Evolutionary conservation across 1,139 yeast genomes (phyloP).

Genomic region (Suhomyces maxii): DNA sequence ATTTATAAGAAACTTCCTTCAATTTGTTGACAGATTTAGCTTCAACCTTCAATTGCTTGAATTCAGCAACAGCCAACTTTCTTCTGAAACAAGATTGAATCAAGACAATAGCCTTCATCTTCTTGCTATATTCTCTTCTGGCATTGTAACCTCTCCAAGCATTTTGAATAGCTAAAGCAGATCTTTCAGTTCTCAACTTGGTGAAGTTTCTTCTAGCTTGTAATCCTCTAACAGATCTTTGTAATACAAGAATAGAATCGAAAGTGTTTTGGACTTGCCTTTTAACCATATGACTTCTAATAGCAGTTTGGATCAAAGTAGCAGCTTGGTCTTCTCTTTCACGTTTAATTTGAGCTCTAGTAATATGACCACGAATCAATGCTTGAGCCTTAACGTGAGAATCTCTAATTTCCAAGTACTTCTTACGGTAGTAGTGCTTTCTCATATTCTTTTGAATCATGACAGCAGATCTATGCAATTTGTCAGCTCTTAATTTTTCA

Average conservation of each 20-base stretch:
- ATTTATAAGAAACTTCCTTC: constrained; percentile 86
- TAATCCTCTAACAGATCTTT: constrained; percentile 67
- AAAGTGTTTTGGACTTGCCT: constrained; percentile 44
- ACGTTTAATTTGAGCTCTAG: constrained; percentile 56
- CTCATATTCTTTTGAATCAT: constrained; percentile 85
- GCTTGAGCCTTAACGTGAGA: constrained; percentile 64
- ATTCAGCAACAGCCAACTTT: constrained; percentile 65
- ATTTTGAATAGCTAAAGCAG: constrained; percentile 73
- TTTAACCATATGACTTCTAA: constrained; percentile 67
- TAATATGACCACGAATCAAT: constrained; percentile 59
- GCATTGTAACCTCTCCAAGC: constrained; percentile 59
- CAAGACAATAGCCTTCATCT: constrained; percentile 56
- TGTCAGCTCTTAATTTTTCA: constrained; percentile 81
- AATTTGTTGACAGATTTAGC: constrained; percentile 89
- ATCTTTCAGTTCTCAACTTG: constrained; percentile 51
- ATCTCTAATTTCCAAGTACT: constrained; percentile 54
- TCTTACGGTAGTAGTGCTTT: constrained; percentile 61
- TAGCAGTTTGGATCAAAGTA: constrained; percentile 64
- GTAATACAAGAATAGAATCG: constrained; percentile 57
- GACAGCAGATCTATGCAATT: constrained; percentile 74
- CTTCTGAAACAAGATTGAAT: constrained; percentile 82
- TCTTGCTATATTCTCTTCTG: constrained; percentile 43
- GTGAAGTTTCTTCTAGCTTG: constrained; percentile 53
- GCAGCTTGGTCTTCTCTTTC: constrained; percentile 70
- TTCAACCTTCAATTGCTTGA: constrained; percentile 66